phyloP scores from a whole-genome alignment of 179 eudicot species.

The Silene coronaria region DNA sequence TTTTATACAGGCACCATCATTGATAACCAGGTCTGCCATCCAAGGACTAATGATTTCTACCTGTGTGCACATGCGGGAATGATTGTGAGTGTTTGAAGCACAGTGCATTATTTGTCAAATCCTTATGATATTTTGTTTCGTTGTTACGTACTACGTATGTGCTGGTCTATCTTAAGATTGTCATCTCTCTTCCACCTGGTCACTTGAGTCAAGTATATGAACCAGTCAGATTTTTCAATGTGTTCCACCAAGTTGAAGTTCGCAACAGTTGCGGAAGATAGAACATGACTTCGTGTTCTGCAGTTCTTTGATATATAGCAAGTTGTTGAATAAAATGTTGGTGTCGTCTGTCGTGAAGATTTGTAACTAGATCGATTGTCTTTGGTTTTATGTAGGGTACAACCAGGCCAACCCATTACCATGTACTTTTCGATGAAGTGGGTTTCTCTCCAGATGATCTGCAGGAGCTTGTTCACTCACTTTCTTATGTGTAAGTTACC shows the following conservation, averaged over 20 bases:
- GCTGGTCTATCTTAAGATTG: too few relatives aligned
- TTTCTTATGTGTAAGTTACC: constrained; percentile 35
- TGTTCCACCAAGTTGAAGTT: not conserved
- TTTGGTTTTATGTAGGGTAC: constrained; percentile 26
- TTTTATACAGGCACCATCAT: constrained; percentile 28
- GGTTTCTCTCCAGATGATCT: constrained; percentile 39
- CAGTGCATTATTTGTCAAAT: not conserved
- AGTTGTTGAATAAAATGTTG: not conserved
- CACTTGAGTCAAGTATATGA: too few relatives aligned
- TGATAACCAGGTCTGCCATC: constrained; percentile 36
- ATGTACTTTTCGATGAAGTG: constrained; percentile 31
- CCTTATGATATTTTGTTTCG: not conserved
- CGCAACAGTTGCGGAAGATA: not conserved
- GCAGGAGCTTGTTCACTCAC: constrained; percentile 35
- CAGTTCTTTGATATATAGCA: not conserved
- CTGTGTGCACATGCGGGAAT: constrained; percentile 40
- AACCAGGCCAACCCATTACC: constrained; percentile 39
- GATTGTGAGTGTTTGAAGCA: constrained; percentile 28
- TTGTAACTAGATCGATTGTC: too few relatives aligned
- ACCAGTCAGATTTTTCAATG: too few relatives aligned
- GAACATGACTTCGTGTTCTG: not conserved
- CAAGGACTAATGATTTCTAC: constrained; percentile 35
- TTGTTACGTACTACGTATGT: too few relatives aligned
- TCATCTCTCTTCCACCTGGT: too few relatives aligned
- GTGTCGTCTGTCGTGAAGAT: not conserved